These are phyloP conservation scores for Psilocybe azurescens DNA, from an alignment of 768 basidiomycete genomes.

Conservation along the genomic window DNA sequence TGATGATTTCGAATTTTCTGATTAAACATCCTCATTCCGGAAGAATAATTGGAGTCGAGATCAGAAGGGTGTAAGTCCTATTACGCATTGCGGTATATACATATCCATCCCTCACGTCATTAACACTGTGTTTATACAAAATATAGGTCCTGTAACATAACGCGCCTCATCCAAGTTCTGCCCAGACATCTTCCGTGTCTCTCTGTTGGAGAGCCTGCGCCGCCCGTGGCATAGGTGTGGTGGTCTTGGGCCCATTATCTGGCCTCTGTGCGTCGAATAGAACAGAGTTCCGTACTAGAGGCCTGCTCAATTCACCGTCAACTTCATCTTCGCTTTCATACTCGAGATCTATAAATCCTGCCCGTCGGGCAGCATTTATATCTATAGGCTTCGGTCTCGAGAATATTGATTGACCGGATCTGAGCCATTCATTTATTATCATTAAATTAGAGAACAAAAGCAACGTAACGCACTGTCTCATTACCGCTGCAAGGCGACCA, in stretches of 20 bases:
- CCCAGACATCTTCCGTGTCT: constrained; percentile 76
- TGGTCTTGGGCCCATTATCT: constrained; percentile 32
- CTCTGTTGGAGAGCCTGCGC: constrained; percentile 58
- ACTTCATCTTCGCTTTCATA: constrained; percentile 70
- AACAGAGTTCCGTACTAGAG: constrained; percentile 62
- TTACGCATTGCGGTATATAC: not conserved
- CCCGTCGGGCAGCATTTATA: constrained; percentile 70
- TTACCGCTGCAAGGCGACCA: constrained; percentile 87
- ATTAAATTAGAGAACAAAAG: constrained; percentile 15
- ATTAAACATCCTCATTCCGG: not conserved
- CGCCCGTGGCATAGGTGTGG: constrained; percentile 66
- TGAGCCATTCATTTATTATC: constrained; percentile 29
- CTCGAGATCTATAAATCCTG: constrained; percentile 78
- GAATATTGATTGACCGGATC: constrained; percentile 90
- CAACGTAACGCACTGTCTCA: constrained; percentile 77
- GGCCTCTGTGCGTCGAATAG: constrained; percentile 61
- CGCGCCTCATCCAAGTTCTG: constrained; percentile 53
- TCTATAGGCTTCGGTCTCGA: constrained; percentile 87
- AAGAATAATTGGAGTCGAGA: too few relatives aligned
- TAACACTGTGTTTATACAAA: not conserved
- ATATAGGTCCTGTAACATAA: not conserved
- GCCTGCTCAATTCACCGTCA: constrained; percentile 62
- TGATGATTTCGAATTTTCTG: not conserved
- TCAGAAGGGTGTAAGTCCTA: too few relatives aligned
- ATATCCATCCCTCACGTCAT: not conserved